Evolutionary conservation across 306 rosid genomes (phyloP).

Genomic region (Quercus gilva): DNA sequence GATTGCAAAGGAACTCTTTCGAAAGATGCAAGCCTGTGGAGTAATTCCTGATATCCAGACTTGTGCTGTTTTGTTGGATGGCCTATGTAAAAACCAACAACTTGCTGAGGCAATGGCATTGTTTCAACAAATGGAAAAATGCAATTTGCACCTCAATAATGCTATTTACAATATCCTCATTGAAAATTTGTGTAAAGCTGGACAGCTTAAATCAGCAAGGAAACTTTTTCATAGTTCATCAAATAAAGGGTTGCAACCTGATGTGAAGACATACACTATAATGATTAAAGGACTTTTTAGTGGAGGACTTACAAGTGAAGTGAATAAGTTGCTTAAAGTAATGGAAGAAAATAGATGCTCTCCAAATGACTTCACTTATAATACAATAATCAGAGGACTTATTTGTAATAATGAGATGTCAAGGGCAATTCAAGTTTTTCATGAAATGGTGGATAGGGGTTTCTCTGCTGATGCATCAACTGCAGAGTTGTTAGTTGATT

Average conservation of each 20-base stretch:
- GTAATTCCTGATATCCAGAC: not conserved
- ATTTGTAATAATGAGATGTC: not conserved
- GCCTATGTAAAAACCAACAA: not conserved
- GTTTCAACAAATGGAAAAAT: not conserved
- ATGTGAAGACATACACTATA: not conserved
- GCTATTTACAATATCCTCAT: not conserved
- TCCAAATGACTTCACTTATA: not conserved
- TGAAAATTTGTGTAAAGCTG: not conserved
- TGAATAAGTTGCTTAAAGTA: not conserved
- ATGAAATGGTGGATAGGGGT: not conserved
- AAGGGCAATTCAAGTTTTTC: not conserved
- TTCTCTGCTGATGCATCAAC: not conserved
- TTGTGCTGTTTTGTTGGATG: not conserved
- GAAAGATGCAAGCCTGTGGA: not conserved
- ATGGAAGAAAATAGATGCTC: constrained; percentile 1
- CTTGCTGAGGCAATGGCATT: not conserved
- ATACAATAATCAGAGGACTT: not conserved
- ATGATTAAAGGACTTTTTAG: constrained; percentile 7
- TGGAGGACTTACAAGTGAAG: not conserved
- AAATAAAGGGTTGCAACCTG: not conserved
- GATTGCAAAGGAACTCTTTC: not conserved
- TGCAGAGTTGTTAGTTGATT: not conserved
- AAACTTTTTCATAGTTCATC: not conserved
- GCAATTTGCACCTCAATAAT: not conserved
- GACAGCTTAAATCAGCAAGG: not conserved